Evolutionary conservation across 768 basidiomycete genomes (phyloP).

Genomic region (Boletus tylopilopsis): DNA sequence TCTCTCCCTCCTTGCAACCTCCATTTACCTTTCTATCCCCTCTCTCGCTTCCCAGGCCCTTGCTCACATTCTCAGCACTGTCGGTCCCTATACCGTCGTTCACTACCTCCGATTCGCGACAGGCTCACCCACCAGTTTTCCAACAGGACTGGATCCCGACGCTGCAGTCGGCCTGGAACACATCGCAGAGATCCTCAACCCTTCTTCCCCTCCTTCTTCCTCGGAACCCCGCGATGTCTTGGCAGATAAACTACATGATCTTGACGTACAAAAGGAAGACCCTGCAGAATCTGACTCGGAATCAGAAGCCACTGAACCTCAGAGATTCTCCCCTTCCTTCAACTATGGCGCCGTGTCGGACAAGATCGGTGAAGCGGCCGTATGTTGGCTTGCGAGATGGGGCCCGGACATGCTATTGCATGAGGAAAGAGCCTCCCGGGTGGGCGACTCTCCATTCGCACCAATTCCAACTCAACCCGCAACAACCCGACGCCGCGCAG

Average conservation of each 20-base stretch:
- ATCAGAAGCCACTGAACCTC: constrained; percentile 21
- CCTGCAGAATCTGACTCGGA: constrained; percentile 33
- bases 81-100: constrained; percentile 74
- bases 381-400: constrained; percentile 88
- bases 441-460: constrained; percentile 14
- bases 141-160: constrained; percentile 43
- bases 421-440: constrained; percentile 42
- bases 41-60: constrained; percentile 72
- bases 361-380: constrained; percentile 88
- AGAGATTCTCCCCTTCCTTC: constrained; percentile 39
- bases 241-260: constrained; percentile 29
- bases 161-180: constrained; percentile 69
- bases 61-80: constrained; percentile 62
- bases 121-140: constrained; percentile 56
- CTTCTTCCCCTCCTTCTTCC: constrained; percentile 25
- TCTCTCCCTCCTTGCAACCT: constrained; percentile 81
- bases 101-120: constrained; percentile 81
- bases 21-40: constrained; percentile 82
- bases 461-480: constrained; percentile 16
- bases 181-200: constrained; percentile 49
- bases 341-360: constrained; percentile 87
- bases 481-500: constrained; percentile 26
- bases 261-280: constrained; percentile 36
- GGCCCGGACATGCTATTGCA: constrained; percentile 69
- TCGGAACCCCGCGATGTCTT: constrained; percentile 21